Conservation (phyloP, 2,329 filamentous ascomycete species). For the Juglanconis juglandina region DNA sequence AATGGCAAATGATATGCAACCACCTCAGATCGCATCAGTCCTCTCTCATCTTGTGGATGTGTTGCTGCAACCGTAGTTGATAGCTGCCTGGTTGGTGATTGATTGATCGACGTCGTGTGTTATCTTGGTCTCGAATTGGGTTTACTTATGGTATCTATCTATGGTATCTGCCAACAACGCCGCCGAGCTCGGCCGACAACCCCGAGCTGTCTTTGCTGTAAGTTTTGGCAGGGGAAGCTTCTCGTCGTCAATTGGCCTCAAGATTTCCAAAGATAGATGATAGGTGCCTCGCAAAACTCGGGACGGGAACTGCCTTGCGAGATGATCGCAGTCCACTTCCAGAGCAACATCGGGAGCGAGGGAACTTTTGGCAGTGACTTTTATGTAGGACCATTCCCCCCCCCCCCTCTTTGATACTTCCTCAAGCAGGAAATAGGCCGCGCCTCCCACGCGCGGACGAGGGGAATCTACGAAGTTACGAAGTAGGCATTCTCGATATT, state of each 20-base stretch:
- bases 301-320: conserved; percentile 9
- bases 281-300: too few relatives aligned
- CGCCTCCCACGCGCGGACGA: neutral
- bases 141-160: neutral
- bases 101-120: conserved; percentile 4
- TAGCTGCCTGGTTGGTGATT: neutral
- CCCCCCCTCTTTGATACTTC: too few relatives aligned
- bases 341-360: neutral
- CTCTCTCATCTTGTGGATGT: neutral
- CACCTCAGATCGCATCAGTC: neutral
- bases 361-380: too few relatives aligned
- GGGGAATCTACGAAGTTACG: neutral
- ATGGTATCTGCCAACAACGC: neutral
- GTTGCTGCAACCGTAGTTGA: neutral
- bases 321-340: conserved; percentile 5
- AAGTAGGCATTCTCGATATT: too few relatives aligned
- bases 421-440: too few relatives aligned
- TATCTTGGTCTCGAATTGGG: neutral
- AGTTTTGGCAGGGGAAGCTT: too few relatives aligned
- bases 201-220: too few relatives aligned
- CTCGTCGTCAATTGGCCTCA: too few relatives aligned
- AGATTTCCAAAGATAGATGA: conserved; percentile 1
- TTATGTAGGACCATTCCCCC: too few relatives aligned
- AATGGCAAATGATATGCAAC: neutral
- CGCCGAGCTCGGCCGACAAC: neutral